Conservation (phyloP, 352 stramenopile species). For the Pythium phragmiticola region DNA sequence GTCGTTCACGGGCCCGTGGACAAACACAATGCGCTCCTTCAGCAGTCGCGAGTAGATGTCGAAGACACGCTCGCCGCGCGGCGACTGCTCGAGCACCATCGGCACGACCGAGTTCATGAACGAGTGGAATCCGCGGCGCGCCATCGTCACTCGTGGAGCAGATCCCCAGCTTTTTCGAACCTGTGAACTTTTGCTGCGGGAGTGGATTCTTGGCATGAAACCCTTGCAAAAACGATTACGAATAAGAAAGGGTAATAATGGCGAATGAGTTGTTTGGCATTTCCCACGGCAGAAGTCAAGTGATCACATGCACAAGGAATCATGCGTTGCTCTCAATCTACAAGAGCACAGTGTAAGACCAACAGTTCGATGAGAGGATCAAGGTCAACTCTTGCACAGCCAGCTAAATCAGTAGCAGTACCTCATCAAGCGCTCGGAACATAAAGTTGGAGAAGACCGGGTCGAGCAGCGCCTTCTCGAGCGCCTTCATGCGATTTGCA, state of each 20-base stretch:
- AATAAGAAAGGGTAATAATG: neutral
- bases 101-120: slow-evolving; percentile 82
- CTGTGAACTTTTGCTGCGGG: neutral
- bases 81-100: slow-evolving; percentile 93
- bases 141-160: slow-evolving; percentile 5
- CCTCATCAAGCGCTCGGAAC: slow-evolving; percentile 67
- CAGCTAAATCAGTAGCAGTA: slow-evolving; percentile 11
- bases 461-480: slow-evolving; percentile 78
- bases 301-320: neutral
- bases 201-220: neutral
- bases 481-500: slow-evolving; percentile 60
- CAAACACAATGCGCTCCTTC: slow-evolving; percentile 97
- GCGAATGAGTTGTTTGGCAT: neutral
- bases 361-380: too few species aligned
- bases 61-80: slow-evolving; percentile 93
- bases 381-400: too few species aligned
- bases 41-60: slow-evolving; percentile 98
- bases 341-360: neutral
- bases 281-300: neutral
- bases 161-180: neutral
- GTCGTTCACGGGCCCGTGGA: slow-evolving; percentile 93
- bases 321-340: slow-evolving; percentile 20
- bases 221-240: slow-evolving; percentile 17
- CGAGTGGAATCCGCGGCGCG: slow-evolving; percentile 49
- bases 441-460: slow-evolving; percentile 75